Evolutionary conservation across 164 flowering plant species (phyloP), one percentile per base, ranked within the genome.

Genomic region (Protea cynaroides): DNA sequence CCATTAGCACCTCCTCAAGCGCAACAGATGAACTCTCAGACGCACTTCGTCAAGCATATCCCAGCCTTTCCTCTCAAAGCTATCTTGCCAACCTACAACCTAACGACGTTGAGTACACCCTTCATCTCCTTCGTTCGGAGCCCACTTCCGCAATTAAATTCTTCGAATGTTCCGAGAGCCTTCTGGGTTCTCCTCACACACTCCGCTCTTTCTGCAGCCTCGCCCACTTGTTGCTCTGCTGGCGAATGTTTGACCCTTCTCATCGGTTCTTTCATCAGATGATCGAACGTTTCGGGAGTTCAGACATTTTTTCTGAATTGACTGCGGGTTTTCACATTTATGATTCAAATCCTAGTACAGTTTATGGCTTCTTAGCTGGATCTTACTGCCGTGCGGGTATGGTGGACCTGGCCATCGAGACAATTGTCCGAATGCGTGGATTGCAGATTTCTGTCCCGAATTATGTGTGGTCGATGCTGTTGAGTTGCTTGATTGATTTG

Each of bases 121-220:
- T 81, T 22, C 47, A 58, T 61, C 53, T 64, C 54, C 84, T 77
- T 57, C 73, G 71, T 0, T 65, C 67, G 50, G 62, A 69, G n/a
- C 80, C 84, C 71, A 56, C 5, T 40, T 79, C 78, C 13, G 82
- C 82, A 1, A 21, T 79, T 55, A 59, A 56, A 2, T 78, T 83
- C 72, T 74, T 73, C 63, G 66, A 76, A 1, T 79, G 83, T 84
- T 72, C 77, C 7, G 65, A 78, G 63, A 34, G 60, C n/a, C 66
- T 59, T 24, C 59, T 66, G 0, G 65, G 75, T 36, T 37, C 75
- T 23, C 23, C 56, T 19, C 81, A 69, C 64, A 62, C 70, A 17
- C 57, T 72, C n/a, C 72, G 36, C 2, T 68, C 81, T 17, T 76
- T 59, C 59, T 76, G 76, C 68, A 59, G 68, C 13, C 54, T 84